Evolutionary conservation across 2,329 filamentous ascomycete species (phyloP).

Genomic region (Fusarium cicatricum): DNA sequence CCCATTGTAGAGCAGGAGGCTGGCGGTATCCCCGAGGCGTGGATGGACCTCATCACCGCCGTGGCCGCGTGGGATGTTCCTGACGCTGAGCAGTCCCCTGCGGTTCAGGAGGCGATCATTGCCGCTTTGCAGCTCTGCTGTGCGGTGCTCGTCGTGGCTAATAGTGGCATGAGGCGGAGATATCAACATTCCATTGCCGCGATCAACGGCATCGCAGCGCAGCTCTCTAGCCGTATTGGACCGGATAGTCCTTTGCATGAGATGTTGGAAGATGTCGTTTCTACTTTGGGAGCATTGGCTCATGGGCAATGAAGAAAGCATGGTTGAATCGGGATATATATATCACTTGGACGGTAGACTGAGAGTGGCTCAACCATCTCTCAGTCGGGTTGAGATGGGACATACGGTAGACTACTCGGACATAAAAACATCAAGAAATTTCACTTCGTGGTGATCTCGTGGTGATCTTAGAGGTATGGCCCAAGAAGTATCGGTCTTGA

Average conservation of each 20-base stretch:
- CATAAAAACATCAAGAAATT: too few species aligned
- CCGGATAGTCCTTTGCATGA: conserved; percentile 48
- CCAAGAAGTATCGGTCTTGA: too few species aligned
- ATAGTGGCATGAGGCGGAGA: conserved; percentile 56
- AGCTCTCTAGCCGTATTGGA: conserved; percentile 48
- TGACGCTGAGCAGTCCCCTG: conserved; percentile 34
- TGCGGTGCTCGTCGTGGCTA: conserved; percentile 58
- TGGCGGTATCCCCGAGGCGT: conserved; percentile 58
- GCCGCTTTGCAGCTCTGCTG: conserved; percentile 65
- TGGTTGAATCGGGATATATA: too few species aligned
- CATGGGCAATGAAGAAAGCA: conserved; percentile 3
- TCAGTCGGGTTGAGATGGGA: too few species aligned
- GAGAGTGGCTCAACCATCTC: too few species aligned
- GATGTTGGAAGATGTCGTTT: conserved; percentile 56
- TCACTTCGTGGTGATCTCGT: too few species aligned
- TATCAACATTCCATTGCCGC: conserved; percentile 61
- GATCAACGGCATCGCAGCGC: conserved; percentile 57
- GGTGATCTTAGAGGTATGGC: too few species aligned
- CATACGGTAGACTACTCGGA: too few species aligned
- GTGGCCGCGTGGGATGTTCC: conserved; percentile 59
- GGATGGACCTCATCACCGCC: conserved; percentile 63
- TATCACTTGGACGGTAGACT: too few species aligned
- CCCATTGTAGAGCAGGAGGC: conserved; percentile 58
- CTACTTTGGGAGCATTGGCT: conserved; percentile 41
- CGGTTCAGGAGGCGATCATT: conserved; percentile 59